These are phyloP conservation scores for Eucalyptus decipiens DNA, from an alignment of 345 rosid species.

Conservation along the genomic window DNA sequence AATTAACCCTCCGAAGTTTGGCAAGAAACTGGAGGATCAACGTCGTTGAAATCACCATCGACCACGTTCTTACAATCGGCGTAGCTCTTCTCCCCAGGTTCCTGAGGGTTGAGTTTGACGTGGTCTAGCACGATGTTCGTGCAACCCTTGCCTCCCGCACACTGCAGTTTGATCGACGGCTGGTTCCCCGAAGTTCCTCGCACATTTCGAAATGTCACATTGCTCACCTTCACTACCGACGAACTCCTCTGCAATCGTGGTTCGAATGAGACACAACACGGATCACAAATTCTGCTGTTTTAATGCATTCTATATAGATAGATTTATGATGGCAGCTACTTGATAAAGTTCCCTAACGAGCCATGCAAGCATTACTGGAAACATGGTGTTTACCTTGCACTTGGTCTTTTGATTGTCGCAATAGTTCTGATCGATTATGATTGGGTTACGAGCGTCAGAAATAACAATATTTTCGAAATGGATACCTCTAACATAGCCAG, in stretches of 20 bases:
- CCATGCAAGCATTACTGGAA: not conserved
- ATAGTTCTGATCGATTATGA: not conserved
- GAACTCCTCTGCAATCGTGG: not conserved
- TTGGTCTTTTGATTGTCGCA: not conserved
- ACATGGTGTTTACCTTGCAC: not conserved
- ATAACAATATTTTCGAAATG: not conserved
- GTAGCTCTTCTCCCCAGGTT: not conserved
- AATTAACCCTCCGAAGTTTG: not conserved
- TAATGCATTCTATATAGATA: not conserved
- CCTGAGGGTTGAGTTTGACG: conserved; percentile 1
- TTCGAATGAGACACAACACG: not conserved
- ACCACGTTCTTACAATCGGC: conserved; percentile 15
- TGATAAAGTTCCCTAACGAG: not conserved
- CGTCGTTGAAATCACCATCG: not conserved
- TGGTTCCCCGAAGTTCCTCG: conserved; percentile 12
- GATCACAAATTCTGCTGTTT: not conserved
- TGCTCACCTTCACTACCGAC: conserved; percentile 17
- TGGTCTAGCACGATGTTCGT: conserved; percentile 4
- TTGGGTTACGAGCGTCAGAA: not conserved
- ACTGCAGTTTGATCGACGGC: conserved; percentile 12
- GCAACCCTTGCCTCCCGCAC: conserved; percentile 14
- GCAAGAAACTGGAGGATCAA: not conserved
- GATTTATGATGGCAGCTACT: not conserved
- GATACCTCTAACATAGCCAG: not conserved
- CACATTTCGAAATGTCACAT: conserved; percentile 10